phyloP scores from a whole-genome alignment of 2,329 filamentous ascomycete species.

The Niveomyces coronatus region DNA sequence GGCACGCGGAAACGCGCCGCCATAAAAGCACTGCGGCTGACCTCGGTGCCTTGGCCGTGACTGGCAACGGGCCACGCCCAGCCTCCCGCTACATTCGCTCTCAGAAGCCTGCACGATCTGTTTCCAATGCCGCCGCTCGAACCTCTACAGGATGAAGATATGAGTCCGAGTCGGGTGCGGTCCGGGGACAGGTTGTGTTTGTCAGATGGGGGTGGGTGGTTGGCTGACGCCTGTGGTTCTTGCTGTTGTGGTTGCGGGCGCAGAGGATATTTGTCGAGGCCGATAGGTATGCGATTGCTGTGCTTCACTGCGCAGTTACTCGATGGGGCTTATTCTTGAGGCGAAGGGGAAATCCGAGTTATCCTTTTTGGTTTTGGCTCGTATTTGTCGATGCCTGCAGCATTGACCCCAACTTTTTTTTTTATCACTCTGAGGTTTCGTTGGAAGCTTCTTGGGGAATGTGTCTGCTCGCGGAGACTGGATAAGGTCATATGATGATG shows the following conservation, averaged over 20 bases:
- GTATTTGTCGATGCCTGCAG: conserved; percentile 8
- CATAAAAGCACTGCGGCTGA: conserved; percentile 98
- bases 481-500: conserved; percentile 15
- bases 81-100: conserved; percentile 35
- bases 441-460: conserved; percentile 10
- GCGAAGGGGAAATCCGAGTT: conserved; percentile 62
- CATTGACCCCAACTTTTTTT: conserved; percentile 12
- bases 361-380: background rate
- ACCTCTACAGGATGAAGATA: conserved; percentile 73
- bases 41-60: conserved; percentile 51
- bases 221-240: conserved; percentile 38
- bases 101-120: conserved; percentile 9
- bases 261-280: conserved; percentile 75
- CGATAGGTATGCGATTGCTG: conserved; percentile 98
- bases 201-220: conserved; percentile 26
- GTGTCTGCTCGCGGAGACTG: conserved; percentile 5
- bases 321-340: conserved; percentile 99
- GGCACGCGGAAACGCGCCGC: conserved; percentile 94
- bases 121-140: conserved; percentile 22
- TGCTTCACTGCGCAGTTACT: conserved; percentile 60
- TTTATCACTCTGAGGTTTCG: conserved; percentile 14
- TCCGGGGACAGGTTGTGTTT: conserved; percentile 16
- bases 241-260: conserved; percentile 33
- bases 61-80: conserved; percentile 25
- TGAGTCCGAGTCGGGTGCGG: conserved; percentile 52